phyloP scores from a whole-genome alignment of 805 yeast genomes.

The Suhomyces vadensis region DNA sequence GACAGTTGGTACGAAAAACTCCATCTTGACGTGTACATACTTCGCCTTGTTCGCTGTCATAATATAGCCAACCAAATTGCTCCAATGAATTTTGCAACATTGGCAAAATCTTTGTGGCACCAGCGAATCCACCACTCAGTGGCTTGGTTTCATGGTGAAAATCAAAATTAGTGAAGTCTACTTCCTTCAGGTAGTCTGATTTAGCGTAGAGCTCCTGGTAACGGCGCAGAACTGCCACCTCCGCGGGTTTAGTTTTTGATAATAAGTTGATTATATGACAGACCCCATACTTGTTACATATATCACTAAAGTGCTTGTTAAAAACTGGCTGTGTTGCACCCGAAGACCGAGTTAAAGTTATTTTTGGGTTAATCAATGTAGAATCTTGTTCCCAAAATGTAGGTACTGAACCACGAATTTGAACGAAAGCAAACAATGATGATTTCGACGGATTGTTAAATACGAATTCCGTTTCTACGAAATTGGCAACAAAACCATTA shows the following conservation, averaged over 20 bases:
- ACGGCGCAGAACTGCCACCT: slow-evolving; percentile 66
- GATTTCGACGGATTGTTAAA: slow-evolving; percentile 47
- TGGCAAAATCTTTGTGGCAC: slow-evolving; percentile 70
- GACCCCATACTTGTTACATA: slow-evolving; percentile 77
- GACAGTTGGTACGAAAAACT: slow-evolving; percentile 87
- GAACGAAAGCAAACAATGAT: slow-evolving; percentile 72
- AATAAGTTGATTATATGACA: slow-evolving; percentile 87
- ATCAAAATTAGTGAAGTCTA: slow-evolving; percentile 77
- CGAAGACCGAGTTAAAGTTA: slow-evolving; percentile 79
- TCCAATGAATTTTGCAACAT: slow-evolving; percentile 64
- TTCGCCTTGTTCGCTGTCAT: slow-evolving; percentile 56
- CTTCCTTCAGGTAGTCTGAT: slow-evolving; percentile 27
- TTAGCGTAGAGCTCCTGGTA: slow-evolving; percentile 57
- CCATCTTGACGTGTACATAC: slow-evolving; percentile 80
- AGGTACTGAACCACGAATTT: slow-evolving; percentile 95
- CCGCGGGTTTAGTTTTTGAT: slow-evolving; percentile 72
- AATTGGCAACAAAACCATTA: slow-evolving; percentile 57
- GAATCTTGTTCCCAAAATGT: slow-evolving; percentile 98
- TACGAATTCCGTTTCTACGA: slow-evolving; percentile 71
- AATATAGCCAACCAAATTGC: slow-evolving; percentile 80
- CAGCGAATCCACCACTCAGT: slow-evolving; percentile 76
- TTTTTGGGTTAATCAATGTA: slow-evolving; percentile 86
- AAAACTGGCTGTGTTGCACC: slow-evolving; percentile 94
- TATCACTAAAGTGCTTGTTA: slow-evolving; percentile 71
- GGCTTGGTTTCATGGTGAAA: slow-evolving; percentile 89